Evolutionary conservation across 2,329 filamentous ascomycete genomes (phyloP), one percentile per base, ranked within the genome.

Genomic region (Claviceps quebecensis): DNA sequence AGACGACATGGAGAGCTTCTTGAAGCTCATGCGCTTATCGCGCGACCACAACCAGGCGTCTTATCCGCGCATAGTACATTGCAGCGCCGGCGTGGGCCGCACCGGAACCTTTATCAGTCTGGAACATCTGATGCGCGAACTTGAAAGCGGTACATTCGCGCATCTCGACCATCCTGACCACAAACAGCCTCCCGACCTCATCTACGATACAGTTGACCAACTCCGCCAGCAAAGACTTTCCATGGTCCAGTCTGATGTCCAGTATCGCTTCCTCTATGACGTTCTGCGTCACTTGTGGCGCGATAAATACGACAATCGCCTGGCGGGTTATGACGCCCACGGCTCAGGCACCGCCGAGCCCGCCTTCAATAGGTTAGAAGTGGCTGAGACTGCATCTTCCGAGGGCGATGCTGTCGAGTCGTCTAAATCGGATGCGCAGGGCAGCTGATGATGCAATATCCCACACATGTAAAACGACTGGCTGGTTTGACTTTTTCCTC

Each of bases 21-120:
- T 88, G 52, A 75, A 80, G 36, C 73, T 90, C 6, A 82, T 90
- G 73, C 71, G 73, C 8, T 72, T 88, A 2, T 87, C 84, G 2
- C 74, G 77, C 22, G 70, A 77, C 55, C 64, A 68, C 57, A 78
- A 76, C 63, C 77, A 76, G 38, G 68, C 70, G 1, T 69, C 69
- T 7, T 69, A 72, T 60, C 87, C 91, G 4, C 83, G 91, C 51
- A 83, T 97, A 53, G 78, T 89, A 11, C 86, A 90, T 67, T 90
- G 86, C 71, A 95, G 87, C 62, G 93, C 93, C 7, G 93, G 93
- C 40, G 91, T 98, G 14, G 93, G 93, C 13, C 81, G 93, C 51
- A 95, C 87, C 7, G 93, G 93, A 37, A 97, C 93, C 0, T 98
- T 97, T 63, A 95, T 98, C 60, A 86, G 88, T 1, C 77, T 98